A percentile compares a stretch with the other conserved stretches of the same genome.
These are phyloP conservation scores for Chlorella sp. DNA, from an alignment of 139 green algal species.

Conservation along the genomic window DNA sequence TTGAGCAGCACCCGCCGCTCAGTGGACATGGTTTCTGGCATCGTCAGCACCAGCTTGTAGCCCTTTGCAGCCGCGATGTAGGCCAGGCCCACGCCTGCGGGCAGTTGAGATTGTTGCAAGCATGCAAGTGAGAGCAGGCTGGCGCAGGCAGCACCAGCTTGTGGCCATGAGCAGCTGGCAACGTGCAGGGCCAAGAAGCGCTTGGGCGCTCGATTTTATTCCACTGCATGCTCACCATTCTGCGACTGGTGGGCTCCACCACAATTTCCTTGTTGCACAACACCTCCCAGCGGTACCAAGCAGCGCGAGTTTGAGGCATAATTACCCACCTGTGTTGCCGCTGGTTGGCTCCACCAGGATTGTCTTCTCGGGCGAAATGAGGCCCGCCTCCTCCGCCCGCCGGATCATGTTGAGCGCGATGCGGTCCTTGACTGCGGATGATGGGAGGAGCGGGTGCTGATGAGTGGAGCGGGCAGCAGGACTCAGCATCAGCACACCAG, in stretches of 20 bases:
- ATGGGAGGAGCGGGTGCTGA: not conserved
- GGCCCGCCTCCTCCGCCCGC: conserved; percentile 72
- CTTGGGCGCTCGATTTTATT: too few relatives aligned
- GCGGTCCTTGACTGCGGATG: conserved; percentile 83
- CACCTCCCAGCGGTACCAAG: too few relatives aligned
- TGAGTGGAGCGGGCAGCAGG: not conserved
- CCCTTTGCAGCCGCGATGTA: conserved; percentile 94
- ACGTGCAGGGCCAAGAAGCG: too few relatives aligned
- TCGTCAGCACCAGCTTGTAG: conserved; percentile 97
- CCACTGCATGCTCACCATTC: too few relatives aligned
- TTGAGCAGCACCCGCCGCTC: conserved; percentile 94
- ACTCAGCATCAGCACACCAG: not conserved
- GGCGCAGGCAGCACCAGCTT: too few relatives aligned
- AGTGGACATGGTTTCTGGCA: conserved; percentile 97
- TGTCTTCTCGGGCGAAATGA: conserved; percentile 82
- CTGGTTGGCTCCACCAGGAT: conserved; percentile 90
- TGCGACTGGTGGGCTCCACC: too few relatives aligned
- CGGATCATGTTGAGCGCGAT: conserved; percentile 86
- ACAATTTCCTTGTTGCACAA: too few relatives aligned
- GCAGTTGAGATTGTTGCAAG: too few relatives aligned
- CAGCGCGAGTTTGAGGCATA: too few relatives aligned
- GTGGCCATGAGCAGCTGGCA: too few relatives aligned
- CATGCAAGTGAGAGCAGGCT: too few relatives aligned
- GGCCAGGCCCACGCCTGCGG: conserved; percentile 91
- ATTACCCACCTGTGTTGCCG: conserved; percentile 87